Evolutionary conservation across 1,139 yeast genomes (phyloP).

Genomic region (Taphrina pruni): DNA sequence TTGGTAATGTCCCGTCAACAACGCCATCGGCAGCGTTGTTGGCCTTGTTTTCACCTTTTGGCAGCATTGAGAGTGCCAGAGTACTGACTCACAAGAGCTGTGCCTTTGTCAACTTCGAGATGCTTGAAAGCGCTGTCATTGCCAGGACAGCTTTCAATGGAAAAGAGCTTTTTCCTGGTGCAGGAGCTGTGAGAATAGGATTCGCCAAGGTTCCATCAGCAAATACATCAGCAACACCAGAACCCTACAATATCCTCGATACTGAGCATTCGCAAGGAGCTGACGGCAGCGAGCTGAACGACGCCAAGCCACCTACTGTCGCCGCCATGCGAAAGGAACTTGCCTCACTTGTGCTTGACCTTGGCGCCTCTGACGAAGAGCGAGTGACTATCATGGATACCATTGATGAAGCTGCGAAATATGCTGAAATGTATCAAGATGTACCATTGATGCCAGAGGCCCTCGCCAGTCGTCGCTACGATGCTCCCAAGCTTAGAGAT

Average conservation of each 20-base stretch:
- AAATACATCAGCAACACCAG: conserved; percentile 26
- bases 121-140: conserved; percentile 74
- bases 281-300: conserved; percentile 47
- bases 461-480: conserved; percentile 66
- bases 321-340: conserved; percentile 28
- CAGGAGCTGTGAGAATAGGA: conserved; percentile 55
- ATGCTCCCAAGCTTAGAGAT: conserved; percentile 78
- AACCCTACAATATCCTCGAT: conserved; percentile 48
- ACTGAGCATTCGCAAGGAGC: conserved; percentile 49
- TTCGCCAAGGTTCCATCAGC: conserved; percentile 52
- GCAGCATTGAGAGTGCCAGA: conserved; percentile 64
- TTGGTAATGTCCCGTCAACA: conserved; percentile 73
- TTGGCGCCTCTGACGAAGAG: conserved; percentile 51
- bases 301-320: conserved; percentile 42
- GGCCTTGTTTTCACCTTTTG: conserved; percentile 61
- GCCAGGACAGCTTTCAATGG: conserved; percentile 80
- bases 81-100: conserved; percentile 60
- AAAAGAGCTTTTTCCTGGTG: conserved; percentile 78
- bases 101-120: conserved; percentile 76
- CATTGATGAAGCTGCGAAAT: conserved; percentile 50
- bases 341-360: conserved; percentile 47
- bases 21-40: conserved; percentile 57
- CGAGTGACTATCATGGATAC: conserved; percentile 45
- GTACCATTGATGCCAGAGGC: conserved; percentile 52
- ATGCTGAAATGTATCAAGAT: conserved; percentile 45